Conservation (phyloP, 768 basidiomycete genomes). For the Boletus reticulatus region DNA sequence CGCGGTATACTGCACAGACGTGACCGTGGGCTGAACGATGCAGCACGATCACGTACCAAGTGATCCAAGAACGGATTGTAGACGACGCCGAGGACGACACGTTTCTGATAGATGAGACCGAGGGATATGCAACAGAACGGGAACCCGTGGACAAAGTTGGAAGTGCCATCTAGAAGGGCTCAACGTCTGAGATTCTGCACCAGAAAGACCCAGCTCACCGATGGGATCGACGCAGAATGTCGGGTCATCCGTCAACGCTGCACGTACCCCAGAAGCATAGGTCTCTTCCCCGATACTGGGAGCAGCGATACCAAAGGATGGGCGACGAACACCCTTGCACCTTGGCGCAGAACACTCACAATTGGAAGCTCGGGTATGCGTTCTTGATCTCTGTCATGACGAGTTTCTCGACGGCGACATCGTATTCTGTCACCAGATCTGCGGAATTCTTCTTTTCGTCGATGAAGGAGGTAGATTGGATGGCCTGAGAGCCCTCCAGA, state of each 20-base stretch:
- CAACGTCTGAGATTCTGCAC: neutral
- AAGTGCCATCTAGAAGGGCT: slow-evolving; percentile 68
- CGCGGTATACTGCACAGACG: slow-evolving; percentile 61
- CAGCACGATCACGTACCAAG: slow-evolving; percentile 42
- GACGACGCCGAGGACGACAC: slow-evolving; percentile 89
- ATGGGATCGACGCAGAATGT: slow-evolving; percentile 98
- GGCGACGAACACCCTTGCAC: neutral
- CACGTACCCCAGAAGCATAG: slow-evolving; percentile 68
- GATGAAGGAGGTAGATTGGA: slow-evolving; percentile 54
- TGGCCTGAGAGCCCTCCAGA: slow-evolving; percentile 70
- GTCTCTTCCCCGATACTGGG: slow-evolving; percentile 91
- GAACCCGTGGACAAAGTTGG: slow-evolving; percentile 87
- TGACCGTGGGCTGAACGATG: neutral
- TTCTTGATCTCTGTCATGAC: slow-evolving; percentile 65
- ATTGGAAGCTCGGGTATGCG: slow-evolving; percentile 72
- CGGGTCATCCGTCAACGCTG: slow-evolving; percentile 76
- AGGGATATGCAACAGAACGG: slow-evolving; percentile 90
- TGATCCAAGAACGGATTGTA: slow-evolving; percentile 90
- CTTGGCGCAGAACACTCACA: slow-evolving; percentile 50
- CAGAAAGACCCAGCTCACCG: slow-evolving; percentile 42
- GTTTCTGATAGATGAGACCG: slow-evolving; percentile 84
- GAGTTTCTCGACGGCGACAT: slow-evolving; percentile 84
- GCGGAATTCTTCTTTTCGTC: slow-evolving; percentile 91
- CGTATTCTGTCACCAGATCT: slow-evolving; percentile 93
- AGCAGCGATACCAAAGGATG: neutral